These are phyloP conservation scores for Boletellus emodensis DNA, from an alignment of 768 basidiomycete species.

Conservation along the genomic window DNA sequence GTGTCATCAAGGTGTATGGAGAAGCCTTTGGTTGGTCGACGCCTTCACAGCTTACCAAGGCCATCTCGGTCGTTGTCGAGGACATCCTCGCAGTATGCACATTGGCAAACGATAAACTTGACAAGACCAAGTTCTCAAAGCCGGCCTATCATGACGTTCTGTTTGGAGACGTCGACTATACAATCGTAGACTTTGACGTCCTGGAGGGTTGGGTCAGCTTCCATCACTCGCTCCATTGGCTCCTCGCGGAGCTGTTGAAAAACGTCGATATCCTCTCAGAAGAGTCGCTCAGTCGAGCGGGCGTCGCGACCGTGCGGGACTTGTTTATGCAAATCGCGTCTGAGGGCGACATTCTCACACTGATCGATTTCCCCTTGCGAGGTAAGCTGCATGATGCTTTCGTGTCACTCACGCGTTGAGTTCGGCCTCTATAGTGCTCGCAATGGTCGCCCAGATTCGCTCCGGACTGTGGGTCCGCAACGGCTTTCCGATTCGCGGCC, in stretches of 20 bases:
- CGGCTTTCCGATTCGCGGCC: slow-evolving; percentile 92
- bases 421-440: slow-evolving; percentile 53
- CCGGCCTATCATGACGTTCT: slow-evolving; percentile 61
- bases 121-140: slow-evolving; percentile 58
- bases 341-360: slow-evolving; percentile 64
- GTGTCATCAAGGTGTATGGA: slow-evolving; percentile 86
- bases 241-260: slow-evolving; percentile 85
- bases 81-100: slow-evolving; percentile 72
- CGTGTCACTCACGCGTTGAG: slow-evolving; percentile 1
- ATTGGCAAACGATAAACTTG: slow-evolving; percentile 62
- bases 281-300: slow-evolving; percentile 47
- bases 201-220: slow-evolving; percentile 83
- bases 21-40: slow-evolving; percentile 68
- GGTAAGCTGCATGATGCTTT: slow-evolving; percentile 45
- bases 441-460: slow-evolving; percentile 92
- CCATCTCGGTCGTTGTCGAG: slow-evolving; percentile 65
- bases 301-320: slow-evolving; percentile 53
- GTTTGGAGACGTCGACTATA: slow-evolving; percentile 57
- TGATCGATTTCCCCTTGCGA: slow-evolving; percentile 87
- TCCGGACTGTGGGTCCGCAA: slow-evolving; percentile 98
- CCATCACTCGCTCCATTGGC: slow-evolving; percentile 90
- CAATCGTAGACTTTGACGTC: slow-evolving; percentile 76
- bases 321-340: slow-evolving; percentile 58
- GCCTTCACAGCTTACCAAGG: slow-evolving; percentile 55
- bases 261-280: slow-evolving; percentile 67